These are phyloP conservation scores for Athelia sp. DNA, from an alignment of 1,284 basidiomycete genomes.

Conservation along the genomic window DNA sequence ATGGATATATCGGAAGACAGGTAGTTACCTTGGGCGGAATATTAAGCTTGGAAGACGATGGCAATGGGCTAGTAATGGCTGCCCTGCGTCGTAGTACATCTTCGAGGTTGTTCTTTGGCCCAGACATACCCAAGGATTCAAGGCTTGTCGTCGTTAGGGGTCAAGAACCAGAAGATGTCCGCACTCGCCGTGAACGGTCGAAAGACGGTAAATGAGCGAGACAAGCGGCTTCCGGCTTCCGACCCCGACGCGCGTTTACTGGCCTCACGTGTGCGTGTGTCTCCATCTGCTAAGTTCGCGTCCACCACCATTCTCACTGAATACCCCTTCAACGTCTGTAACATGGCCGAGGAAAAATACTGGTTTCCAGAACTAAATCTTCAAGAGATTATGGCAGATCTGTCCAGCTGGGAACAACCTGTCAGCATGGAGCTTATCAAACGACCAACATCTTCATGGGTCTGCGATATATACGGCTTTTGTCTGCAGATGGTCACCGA, in stretches of 20 bases:
- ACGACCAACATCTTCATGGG: slow-evolving; percentile 66
- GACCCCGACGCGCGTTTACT: neutral
- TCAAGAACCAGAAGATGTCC: neutral
- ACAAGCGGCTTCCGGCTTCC: neutral
- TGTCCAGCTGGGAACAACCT: slow-evolving; percentile 61
- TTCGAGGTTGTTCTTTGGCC: slow-evolving; percentile 32
- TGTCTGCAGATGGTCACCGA: slow-evolving; percentile 71
- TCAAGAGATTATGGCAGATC: slow-evolving; percentile 54
- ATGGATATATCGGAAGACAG: neutral
- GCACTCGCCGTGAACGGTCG: neutral
- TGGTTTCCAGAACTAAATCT: slow-evolving; percentile 64
- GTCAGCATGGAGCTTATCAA: slow-evolving; percentile 67
- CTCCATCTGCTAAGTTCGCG: too few species aligned
- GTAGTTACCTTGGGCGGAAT: slow-evolving; percentile 13
- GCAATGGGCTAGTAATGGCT: neutral
- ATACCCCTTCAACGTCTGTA: neutral
- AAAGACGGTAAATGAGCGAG: slow-evolving; percentile 1
- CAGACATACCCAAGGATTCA: slow-evolving; percentile 13
- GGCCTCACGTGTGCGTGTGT: too few species aligned
- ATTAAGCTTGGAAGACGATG: slow-evolving; percentile 30
- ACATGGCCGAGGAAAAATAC: slow-evolving; percentile 31
- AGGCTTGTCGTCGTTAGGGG: slow-evolving; percentile 2
- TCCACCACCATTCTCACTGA: too few species aligned
- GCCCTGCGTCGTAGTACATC: slow-evolving; percentile 25
- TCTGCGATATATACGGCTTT: slow-evolving; percentile 60